These are phyloP conservation scores for Pseudopyricularia javanii DNA, from an alignment of 2,329 filamentous ascomycete species.

Conservation along the genomic window DNA sequence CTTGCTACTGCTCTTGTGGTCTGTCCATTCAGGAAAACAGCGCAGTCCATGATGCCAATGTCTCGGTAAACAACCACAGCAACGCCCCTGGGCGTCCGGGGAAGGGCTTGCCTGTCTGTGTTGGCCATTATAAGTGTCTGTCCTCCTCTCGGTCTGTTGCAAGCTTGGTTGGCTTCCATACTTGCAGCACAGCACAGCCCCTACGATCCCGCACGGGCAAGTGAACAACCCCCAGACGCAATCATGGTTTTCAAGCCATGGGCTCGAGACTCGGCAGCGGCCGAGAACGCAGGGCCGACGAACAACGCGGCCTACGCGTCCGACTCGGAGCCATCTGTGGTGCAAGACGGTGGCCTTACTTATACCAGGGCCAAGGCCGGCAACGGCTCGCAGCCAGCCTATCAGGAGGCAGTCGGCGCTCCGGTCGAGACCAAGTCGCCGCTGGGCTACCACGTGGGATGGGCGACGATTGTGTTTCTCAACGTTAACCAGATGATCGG, in stretches of 20 bases:
- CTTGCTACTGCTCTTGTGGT: no score
- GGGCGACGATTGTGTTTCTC: conserved; percentile 42
- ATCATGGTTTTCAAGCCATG: conserved; percentile 12
- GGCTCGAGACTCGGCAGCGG: conserved; percentile 4
- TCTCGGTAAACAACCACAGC: no score
- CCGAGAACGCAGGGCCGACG: neutral
- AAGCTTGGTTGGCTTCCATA: no score
- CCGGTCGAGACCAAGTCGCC: conserved; percentile 47
- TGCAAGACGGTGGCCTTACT: conserved; percentile 25
- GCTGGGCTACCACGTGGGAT: conserved; percentile 45
- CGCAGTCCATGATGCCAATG: no score
- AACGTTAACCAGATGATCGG: conserved; percentile 53
- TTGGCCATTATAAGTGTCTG: no score
- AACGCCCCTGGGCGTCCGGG: no score
- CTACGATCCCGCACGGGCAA: no score
- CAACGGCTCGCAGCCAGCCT: conserved; percentile 10
- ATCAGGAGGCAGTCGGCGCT: conserved; percentile 46
- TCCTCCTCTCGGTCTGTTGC: no score
- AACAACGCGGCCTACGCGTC: conserved; percentile 5
- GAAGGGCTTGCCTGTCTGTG: no score
- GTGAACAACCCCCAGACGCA: neutral
- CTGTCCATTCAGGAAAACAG: no score
- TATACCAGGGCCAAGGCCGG: conserved; percentile 22
- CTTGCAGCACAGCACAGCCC: no score
- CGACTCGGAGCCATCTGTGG: conserved; percentile 14